Evolutionary conservation across 2,329 filamentous ascomycete species (phyloP), one percentile per base, ranked within the genome.

Genomic region (Hypoxylon sp.): DNA sequence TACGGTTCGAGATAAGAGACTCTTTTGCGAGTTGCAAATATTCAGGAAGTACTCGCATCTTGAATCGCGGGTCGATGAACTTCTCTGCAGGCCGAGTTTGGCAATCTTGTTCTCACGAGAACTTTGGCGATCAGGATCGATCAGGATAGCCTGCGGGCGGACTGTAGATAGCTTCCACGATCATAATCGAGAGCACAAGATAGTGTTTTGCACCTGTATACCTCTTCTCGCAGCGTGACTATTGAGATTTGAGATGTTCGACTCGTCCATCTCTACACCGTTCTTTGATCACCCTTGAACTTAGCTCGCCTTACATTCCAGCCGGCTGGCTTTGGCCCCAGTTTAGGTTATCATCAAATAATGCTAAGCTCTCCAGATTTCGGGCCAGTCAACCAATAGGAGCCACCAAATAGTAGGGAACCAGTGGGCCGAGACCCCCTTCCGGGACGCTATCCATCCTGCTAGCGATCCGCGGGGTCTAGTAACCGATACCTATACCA

Each of bases 311-410:
- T 39, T 4, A 17, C 13, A n/a, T 39, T 39, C 13, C n/a, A 39
- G 34, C 34, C 4, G 17, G 7, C 34, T 17, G 13, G 30, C 30
- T 10, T 10, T 39, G 4, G 2, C 8, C 34, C 4, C 13, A 4
- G 13, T 2, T 39, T 37, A n/a, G n/a, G n/a, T n/a, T n/a, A n/a
- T n/a, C n/a, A n/a, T n/a, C n/a, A n/a, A n/a, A n/a, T 30, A 47
- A 30, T 51, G 43, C 43, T 6, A n/a, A 22, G 52, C 37, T 51
- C 56, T 52, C 51, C 52, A 60, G 43, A 54, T 11, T 60, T 56
- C 53, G 43, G 56, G 3, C 52, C 13, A 41, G 15, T 22, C 13
- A 46, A 37, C 62, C 65, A 68, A 68, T 65, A 11, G 17, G 13
- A 56, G 34, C 24, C 30, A 15, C 17, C 24, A 46, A 48, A 59